These are phyloP conservation scores for Neopestalotiopsis rosae DNA, from an alignment of 2,329 filamentous ascomycete genomes.

Conservation along the genomic window DNA sequence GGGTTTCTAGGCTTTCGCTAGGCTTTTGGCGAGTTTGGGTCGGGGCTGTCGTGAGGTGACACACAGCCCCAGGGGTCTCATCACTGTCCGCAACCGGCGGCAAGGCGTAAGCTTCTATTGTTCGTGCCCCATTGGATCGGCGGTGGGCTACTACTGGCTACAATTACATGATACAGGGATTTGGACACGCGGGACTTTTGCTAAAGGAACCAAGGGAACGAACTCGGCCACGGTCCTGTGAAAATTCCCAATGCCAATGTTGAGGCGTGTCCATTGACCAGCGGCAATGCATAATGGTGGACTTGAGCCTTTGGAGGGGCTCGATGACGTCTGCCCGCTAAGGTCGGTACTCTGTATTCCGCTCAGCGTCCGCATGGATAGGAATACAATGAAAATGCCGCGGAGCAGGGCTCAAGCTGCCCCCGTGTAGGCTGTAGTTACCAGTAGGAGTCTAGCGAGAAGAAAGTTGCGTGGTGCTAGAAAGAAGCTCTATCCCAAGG, in stretches of 20 bases:
- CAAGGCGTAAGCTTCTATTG: conserved; percentile 6
- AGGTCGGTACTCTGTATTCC: not conserved
- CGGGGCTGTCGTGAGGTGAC: not conserved
- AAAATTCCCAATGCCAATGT: not conserved
- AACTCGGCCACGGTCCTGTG: not conserved
- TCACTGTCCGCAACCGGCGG: conserved; percentile 8
- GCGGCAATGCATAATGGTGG: not conserved
- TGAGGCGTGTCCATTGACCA: no score
- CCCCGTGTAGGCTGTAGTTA: not conserved
- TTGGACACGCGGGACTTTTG: not conserved
- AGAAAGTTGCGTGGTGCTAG: not conserved
- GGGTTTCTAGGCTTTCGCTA: not conserved
- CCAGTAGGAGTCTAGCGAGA: not conserved
- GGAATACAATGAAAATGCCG: not conserved
- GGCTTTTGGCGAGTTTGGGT: not conserved
- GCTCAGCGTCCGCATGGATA: not conserved
- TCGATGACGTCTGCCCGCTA: not conserved
- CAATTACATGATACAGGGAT: not conserved
- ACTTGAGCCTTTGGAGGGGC: not conserved
- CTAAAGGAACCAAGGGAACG: not conserved
- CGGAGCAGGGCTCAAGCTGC: not conserved
- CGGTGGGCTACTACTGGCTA: not conserved
- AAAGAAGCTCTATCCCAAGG: not conserved
- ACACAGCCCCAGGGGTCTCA: conserved; percentile 5
- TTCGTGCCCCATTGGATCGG: conserved; percentile 7